Evolutionary conservation across 495 filamentous ascomycete species (phyloP).

Genomic region (Tirmania nivea): DNA sequence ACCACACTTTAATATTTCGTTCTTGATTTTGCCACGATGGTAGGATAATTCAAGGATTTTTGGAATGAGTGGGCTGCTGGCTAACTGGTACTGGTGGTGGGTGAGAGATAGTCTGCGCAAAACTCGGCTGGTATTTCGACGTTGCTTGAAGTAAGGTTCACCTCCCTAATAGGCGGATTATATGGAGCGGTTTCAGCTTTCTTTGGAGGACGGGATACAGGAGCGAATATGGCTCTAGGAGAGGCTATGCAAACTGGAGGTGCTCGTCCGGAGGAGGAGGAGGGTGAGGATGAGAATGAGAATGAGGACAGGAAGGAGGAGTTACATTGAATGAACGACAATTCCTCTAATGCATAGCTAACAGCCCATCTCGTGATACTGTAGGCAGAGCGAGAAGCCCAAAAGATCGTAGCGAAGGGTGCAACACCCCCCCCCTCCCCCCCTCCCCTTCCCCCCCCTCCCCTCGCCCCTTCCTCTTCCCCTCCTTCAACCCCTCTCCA

Average conservation of each 20-base stretch:
- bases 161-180: background rate
- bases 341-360: background rate
- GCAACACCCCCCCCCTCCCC: conserved; percentile 6
- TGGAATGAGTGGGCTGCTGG: too few relatives aligned
- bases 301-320: too few relatives aligned
- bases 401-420: conserved; percentile 98
- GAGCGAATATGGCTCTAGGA: too few relatives aligned
- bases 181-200: too few relatives aligned
- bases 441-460: background rate
- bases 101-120: conserved; percentile 56
- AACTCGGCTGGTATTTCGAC: conserved; percentile 97
- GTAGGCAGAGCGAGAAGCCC: conserved; percentile 92
- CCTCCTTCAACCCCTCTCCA: background rate
- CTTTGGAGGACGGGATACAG: too few relatives aligned
- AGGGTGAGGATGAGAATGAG: too few relatives aligned
- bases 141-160: conserved; percentile 70
- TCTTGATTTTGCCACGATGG: too few relatives aligned
- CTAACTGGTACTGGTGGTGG: background rate
- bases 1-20: too few relatives aligned
- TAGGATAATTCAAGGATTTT: too few relatives aligned
- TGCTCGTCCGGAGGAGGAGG: too few relatives aligned
- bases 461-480: background rate
- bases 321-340: background rate
- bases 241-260: too few relatives aligned
- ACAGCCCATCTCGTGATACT: background rate